A percentile compares a stretch with the other conserved stretches of the same genome.
Conservation (phyloP, 2,329 filamentous ascomycete genomes). For the Venturia asperata region DNA sequence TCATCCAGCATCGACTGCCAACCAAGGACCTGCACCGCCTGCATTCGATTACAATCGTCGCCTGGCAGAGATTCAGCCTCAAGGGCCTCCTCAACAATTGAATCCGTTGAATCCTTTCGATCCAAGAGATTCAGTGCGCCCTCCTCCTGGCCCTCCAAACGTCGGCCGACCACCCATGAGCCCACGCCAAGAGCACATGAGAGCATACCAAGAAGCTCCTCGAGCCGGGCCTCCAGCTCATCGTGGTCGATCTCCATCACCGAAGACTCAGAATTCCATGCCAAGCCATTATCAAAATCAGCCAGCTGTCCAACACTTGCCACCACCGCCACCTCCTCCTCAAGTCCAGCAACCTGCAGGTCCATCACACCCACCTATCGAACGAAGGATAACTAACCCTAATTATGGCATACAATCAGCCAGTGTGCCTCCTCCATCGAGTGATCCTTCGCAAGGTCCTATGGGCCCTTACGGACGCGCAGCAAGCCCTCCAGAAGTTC, state of each 20-base stretch:
- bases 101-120: constrained; percentile 66
- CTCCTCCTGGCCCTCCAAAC: constrained; percentile 58
- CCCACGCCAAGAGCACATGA: constrained; percentile 62
- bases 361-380: constrained; percentile 42
- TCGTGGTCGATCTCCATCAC: constrained; percentile 51
- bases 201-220: constrained; percentile 60
- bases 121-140: constrained; percentile 64
- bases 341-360: constrained; percentile 36
- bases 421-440: constrained; percentile 43
- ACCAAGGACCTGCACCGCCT: constrained; percentile 57
- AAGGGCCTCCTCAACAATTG: constrained; percentile 56
- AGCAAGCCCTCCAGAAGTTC: constrained; percentile 77
- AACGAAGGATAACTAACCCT: constrained; percentile 43
- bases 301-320: constrained; percentile 24
- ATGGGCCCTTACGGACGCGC: constrained; percentile 58
- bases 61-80: constrained; percentile 67
- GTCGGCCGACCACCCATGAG: constrained; percentile 51
- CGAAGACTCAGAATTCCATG: constrained; percentile 49
- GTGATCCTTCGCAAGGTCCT: constrained; percentile 45
- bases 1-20: constrained; percentile 54
- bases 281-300: constrained; percentile 44
- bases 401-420: constrained; percentile 39
- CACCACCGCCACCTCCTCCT: constrained; percentile 39
- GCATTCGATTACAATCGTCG: constrained; percentile 56
- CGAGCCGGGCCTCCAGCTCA: constrained; percentile 41